Evolutionary conservation across 192 early-diverging fungal genomes (phyloP), one percentile per base, ranked within the genome.

Genomic region (Umbelopsis ramanniana): DNA sequence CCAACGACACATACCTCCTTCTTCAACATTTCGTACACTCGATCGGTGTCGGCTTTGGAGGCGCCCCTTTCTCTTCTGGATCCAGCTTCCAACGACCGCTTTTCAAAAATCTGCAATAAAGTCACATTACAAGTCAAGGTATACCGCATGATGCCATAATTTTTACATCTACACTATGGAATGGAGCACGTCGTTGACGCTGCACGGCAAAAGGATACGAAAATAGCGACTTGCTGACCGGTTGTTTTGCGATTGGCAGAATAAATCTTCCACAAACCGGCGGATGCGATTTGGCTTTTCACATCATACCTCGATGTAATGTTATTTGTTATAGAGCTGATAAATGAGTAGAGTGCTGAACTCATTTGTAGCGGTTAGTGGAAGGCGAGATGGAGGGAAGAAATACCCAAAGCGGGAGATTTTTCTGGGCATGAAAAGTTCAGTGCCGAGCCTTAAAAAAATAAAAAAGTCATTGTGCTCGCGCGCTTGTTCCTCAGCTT

Each of bases 241-340:
- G 88, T 90, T 22, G 83, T 88, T 29, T 85, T 85, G 29, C 86
- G 82, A 38, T 74, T 84, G 21, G 85, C 89, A 46, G 76, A 68
- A 71, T 89, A 88, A 46, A 93, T 88, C 70, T 89, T 87, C 92
- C 92, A 93, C 11, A 90, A 81, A n/a, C 92, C 92, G 0, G 89
- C 77, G 29, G 83, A 82, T 46, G 83, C 83, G 45, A 88, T 80
- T 70, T 86, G 87, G 9, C 76, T 74, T n/a, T 82, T 79, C 50
- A 88, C 78, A 73, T 79, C 73, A 70, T 81, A 77, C 63, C 69
- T 54, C 14, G 77, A 76, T 7, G 81, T 78, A 19, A 79, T 75
- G 48, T 71, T 69, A 46, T 76, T 82, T 22, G 78, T 76, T 8
- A 80, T 52, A 6, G 76, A 79, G 47, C 46, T 75, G 9, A 82